Conservation (phyloP, 2,329 filamentous ascomycete genomes). For the Beauveria brongniartii region DNA sequence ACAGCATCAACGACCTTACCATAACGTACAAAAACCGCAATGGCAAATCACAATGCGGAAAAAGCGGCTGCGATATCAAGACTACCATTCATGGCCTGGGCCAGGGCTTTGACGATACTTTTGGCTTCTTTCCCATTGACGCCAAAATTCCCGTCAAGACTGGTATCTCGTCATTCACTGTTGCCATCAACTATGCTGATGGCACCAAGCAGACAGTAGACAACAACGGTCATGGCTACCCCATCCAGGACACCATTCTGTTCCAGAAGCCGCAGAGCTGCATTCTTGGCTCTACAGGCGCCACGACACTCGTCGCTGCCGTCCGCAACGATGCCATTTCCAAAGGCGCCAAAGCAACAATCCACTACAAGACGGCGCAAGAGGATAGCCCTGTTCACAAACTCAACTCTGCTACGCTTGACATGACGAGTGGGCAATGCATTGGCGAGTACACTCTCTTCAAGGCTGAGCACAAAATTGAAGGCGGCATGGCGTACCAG, state of each 20-base stretch:
- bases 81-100: constrained; percentile 39
- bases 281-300: constrained; percentile 33
- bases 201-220: constrained; percentile 39
- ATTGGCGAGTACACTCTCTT: constrained; percentile 42
- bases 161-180: constrained; percentile 54
- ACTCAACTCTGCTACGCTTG: constrained; percentile 28
- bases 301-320: constrained; percentile 37
- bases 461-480: constrained; percentile 32
- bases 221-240: constrained; percentile 51
- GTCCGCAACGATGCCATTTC: constrained; percentile 39
- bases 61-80: constrained; percentile 34
- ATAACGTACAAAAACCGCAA: constrained; percentile 49
- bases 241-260: constrained; percentile 45
- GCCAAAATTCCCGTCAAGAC: constrained; percentile 45
- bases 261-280: constrained; percentile 51
- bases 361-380: constrained; percentile 36
- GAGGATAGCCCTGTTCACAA: constrained; percentile 34
- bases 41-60: constrained; percentile 38
- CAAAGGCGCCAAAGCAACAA: constrained; percentile 31
- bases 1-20: constrained; percentile 37
- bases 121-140: constrained; percentile 44
- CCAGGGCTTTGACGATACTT: constrained; percentile 52
- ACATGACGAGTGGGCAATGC: constrained; percentile 35
- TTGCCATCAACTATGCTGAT: constrained; percentile 40
- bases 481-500: constrained; percentile 36